These are phyloP conservation scores for Aspergillus nidulans DNA, from an alignment of 495 filamentous ascomycete genomes.

Conservation along the genomic window DNA sequence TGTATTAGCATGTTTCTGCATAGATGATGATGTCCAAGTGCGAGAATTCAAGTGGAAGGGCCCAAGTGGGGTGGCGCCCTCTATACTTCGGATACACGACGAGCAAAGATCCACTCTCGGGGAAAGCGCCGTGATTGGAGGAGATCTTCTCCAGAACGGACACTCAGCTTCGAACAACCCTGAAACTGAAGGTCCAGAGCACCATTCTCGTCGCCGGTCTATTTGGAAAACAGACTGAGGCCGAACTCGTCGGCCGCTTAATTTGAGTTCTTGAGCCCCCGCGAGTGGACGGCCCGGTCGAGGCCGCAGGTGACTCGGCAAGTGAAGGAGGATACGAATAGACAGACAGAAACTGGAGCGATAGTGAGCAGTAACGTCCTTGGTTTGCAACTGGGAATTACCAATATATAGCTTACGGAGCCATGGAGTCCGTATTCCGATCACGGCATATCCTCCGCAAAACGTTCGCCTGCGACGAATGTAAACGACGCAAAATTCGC, in stretches of 20 bases:
- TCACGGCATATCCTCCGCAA: conserved; percentile 18
- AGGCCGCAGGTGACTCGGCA: too few relatives aligned
- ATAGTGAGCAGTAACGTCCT: not conserved
- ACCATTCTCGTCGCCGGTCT: too few relatives aligned
- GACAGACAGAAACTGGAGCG: too few relatives aligned
- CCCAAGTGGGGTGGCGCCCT: not conserved
- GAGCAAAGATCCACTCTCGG: conserved; percentile 2
- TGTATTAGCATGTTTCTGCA: too few relatives aligned
- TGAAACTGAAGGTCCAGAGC: not conserved
- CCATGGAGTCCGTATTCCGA: conserved; percentile 3
- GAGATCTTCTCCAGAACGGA: not conserved
- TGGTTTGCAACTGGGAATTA: not conserved
- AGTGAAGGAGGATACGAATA: too few relatives aligned
- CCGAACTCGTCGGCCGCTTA: too few relatives aligned
- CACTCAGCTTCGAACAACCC: not conserved
- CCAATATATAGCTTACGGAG: not conserved
- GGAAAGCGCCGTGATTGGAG: not conserved
- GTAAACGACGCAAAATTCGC: conserved; percentile 20
- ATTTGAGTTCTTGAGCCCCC: too few relatives aligned
- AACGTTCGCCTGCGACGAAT: conserved; percentile 19
- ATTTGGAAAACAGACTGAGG: too few relatives aligned
- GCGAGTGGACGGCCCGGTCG: too few relatives aligned
- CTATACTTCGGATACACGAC: conserved; percentile 1
- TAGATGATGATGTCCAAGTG: not conserved
- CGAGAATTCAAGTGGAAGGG: not conserved